Conservation (phyloP, 495 filamentous ascomycete genomes). For the Penicillium dipodomyicola region DNA sequence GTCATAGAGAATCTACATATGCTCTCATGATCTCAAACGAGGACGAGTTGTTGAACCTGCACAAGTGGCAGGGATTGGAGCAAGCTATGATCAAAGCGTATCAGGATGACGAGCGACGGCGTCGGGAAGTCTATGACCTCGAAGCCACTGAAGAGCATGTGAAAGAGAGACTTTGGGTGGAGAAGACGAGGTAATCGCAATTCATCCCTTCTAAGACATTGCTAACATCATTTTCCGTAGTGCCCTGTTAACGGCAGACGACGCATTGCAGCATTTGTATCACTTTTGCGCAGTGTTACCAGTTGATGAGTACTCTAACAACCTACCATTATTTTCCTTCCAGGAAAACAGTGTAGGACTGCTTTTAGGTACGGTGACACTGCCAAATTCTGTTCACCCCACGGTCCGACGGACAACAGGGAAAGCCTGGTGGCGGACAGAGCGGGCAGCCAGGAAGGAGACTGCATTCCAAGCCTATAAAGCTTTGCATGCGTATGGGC, state of each 20-base stretch:
- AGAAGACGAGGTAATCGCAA: slow-evolving; percentile 50
- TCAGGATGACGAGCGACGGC: slow-evolving; percentile 61
- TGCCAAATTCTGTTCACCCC: slow-evolving; percentile 69
- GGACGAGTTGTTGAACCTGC: slow-evolving; percentile 35
- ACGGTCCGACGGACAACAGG: slow-evolving; percentile 58
- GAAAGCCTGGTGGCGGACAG: slow-evolving; percentile 59
- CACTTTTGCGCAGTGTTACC: slow-evolving; percentile 76
- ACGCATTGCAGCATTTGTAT: slow-evolving; percentile 69
- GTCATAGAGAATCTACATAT: slow-evolving; percentile 68
- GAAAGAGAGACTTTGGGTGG: slow-evolving; percentile 42
- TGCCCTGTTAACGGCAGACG: slow-evolving; percentile 69
- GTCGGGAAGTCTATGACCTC: slow-evolving; percentile 42
- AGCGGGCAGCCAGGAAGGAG: slow-evolving; percentile 75
- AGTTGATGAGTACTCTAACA: slow-evolving; percentile 52
- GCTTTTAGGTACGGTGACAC: slow-evolving; percentile 48
- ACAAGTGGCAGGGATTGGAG: slow-evolving; percentile 64
- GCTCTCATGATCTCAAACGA: slow-evolving; percentile 57
- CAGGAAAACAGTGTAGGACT: slow-evolving; percentile 22
- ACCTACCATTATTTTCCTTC: slow-evolving; percentile 49
- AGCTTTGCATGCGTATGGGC: slow-evolving; percentile 62
- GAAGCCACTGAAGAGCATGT: slow-evolving; percentile 53
- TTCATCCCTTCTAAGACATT: too few species aligned
- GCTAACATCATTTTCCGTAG: slow-evolving; percentile 37
- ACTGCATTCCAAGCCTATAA: slow-evolving; percentile 81
- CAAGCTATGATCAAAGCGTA: slow-evolving; percentile 70